Evolutionary conservation across 345 rosid genomes (phyloP), one percentile per base, ranked within the genome.

Genomic region (Citrus unshiu): DNA sequence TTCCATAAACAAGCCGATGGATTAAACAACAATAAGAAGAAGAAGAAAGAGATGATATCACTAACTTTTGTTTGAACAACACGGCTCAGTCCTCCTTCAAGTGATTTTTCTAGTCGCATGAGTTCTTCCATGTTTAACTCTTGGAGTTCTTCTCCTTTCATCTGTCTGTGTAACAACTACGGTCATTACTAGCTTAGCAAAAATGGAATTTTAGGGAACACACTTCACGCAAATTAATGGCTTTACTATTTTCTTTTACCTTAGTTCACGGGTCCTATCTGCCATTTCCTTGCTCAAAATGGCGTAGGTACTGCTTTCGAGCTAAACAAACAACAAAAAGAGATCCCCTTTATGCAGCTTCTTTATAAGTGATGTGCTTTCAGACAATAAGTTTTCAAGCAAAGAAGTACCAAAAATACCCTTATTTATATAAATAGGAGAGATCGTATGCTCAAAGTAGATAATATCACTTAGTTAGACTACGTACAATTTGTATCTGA

Each of bases 131-230:
- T 74, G 68, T 64, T 86, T 72, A 93, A 83, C 74, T 90, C 99
- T 60, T 86, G 96, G 63, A 95, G 95, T 29, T 92, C 97, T 79
- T 95, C 99, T 75, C 98, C 99, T 61, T 93, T 91, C 98, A 95
- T 91, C 85, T 92, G 96, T 85, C 99, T 95, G 79, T 22, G 22
- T 18, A 51, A 18, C 22, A 18, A 51, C 57, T 18, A 51, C 7
- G 57, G 22, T 14, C 57, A 51, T 51, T 51, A 51, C 18, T 51
- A 51, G 57, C 57, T 4, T 51, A 14, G 56, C 19, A 49, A 35
- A 65, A 6, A 7, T 34, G 12, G 14, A 22, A 58, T 22, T 51
- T 51, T 51, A 51, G 19, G 57, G 22, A 18, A 18, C 16, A 46
- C 1, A 13, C 16, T 51, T 19, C 57, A 51, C 18, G 22, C 57